A percentile compares a stretch with the other conserved stretches of the same genome.
Evolutionary conservation across 176 grass and related monocot genomes (phyloP).

Genomic region (Carex parvula): DNA sequence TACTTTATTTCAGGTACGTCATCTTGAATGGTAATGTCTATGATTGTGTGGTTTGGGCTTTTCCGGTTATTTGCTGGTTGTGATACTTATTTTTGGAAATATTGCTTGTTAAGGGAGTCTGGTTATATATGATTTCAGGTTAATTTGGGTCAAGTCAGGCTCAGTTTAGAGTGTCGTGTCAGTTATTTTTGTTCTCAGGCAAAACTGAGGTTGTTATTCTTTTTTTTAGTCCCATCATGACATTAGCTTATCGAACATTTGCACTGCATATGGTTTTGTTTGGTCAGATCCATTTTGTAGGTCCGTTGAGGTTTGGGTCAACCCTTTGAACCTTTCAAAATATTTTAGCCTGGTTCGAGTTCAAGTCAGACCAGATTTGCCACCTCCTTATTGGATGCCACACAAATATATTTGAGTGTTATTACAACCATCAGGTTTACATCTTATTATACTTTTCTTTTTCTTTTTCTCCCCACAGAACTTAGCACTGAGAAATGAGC

Average conservation of each 20-base stretch:
- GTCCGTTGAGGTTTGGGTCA: background rate
- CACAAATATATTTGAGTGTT: background rate
- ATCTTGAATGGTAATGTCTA: background rate
- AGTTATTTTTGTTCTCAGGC: background rate
- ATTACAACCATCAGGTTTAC: conserved; percentile 2
- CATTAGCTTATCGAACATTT: background rate
- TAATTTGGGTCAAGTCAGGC: background rate
- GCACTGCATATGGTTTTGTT: background rate
- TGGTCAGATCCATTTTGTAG: background rate
- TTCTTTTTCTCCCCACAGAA: conserved; percentile 45
- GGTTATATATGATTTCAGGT: conserved; percentile 11
- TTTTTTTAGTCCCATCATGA: background rate
- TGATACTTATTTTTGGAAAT: conserved; percentile 1
- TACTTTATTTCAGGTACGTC: conserved; percentile 66
- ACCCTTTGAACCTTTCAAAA: background rate
- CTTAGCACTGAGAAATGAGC: conserved; percentile 61
- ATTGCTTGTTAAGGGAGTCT: conserved; percentile 8
- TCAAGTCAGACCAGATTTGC: conserved; percentile 13
- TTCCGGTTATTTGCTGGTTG: background rate
- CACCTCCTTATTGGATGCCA: conserved; percentile 13
- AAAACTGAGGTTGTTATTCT: background rate
- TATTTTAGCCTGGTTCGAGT: background rate
- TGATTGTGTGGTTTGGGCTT: conserved; percentile 30
- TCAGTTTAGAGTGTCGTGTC: background rate
- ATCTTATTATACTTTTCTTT: conserved; percentile 29